A percentile compares a stretch with the other conserved stretches of the same genome.
Evolutionary conservation across 2,329 filamentous ascomycete species (phyloP).

Genomic region (Penicillium decumbens): DNA sequence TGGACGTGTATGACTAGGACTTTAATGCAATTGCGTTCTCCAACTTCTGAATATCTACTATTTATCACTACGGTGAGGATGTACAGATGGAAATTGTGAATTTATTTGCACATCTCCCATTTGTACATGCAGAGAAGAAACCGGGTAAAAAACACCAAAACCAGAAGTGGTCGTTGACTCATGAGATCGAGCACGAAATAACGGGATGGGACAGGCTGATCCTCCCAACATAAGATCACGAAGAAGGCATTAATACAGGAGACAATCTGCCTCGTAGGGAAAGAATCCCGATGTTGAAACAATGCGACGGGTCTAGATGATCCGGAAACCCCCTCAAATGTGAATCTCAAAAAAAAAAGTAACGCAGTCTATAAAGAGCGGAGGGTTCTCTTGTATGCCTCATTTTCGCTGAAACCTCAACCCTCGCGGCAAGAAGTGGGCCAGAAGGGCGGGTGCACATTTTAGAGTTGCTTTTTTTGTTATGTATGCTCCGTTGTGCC

Average conservation of each 20-base stretch:
- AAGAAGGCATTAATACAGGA: slow-evolving; percentile 21
- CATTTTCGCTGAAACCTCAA: slow-evolving; percentile 2
- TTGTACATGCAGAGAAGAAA: slow-evolving; percentile 16
- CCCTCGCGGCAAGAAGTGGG: not conserved
- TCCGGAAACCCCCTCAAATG: slow-evolving; percentile 5
- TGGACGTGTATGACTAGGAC: not conserved
- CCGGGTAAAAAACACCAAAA: slow-evolving; percentile 9
- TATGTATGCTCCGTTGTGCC: slow-evolving; percentile 17
- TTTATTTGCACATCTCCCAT: slow-evolving; percentile 21
- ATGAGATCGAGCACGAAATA: slow-evolving; percentile 8
- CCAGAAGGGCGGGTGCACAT: slow-evolving; percentile 4
- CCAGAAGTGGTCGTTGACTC: slow-evolving; percentile 13
- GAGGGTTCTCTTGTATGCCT: slow-evolving; percentile 5
- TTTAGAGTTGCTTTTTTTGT: slow-evolving; percentile 15
- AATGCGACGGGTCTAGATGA: slow-evolving; percentile 18
- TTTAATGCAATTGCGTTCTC: not conserved
- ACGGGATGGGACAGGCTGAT: slow-evolving; percentile 1
- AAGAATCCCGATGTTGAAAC: slow-evolving; percentile 1
- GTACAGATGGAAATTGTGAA: not conserved
- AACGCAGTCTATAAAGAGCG: slow-evolving; percentile 16
- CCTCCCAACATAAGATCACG: slow-evolving; percentile 9
- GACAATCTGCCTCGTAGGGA: slow-evolving; percentile 5
- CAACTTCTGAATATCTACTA: not conserved
- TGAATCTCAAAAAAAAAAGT: not conserved
- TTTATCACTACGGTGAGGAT: not conserved